These are phyloP conservation scores for Atkinsonella texensis DNA, from an alignment of 2,329 filamentous ascomycete genomes.

Conservation along the genomic window DNA sequence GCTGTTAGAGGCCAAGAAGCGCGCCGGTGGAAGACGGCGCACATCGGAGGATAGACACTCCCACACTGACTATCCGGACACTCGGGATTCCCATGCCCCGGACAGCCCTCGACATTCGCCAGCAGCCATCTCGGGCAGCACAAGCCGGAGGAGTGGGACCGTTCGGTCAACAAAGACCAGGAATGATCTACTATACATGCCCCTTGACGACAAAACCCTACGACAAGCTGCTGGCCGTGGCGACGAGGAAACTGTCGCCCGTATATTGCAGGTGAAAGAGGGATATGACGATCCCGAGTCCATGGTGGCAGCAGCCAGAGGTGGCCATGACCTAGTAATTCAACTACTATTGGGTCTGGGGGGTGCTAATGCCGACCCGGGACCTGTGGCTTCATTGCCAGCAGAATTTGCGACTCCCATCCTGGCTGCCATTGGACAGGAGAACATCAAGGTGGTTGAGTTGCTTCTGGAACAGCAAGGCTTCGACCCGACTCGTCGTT, in stretches of 20 bases:
- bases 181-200: conserved; percentile 52
- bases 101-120: conserved; percentile 49
- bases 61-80: conserved; percentile 32
- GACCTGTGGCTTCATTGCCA: conserved; percentile 45
- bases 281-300: conserved; percentile 66
- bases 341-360: conserved; percentile 64
- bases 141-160: conserved; percentile 39
- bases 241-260: conserved; percentile 48
- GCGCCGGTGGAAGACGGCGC: conserved; percentile 37
- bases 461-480: conserved; percentile 62
- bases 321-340: conserved; percentile 79
- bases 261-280: conserved; percentile 49
- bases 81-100: conserved; percentile 40
- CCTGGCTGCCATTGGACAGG: conserved; percentile 82
- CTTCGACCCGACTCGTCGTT: conserved; percentile 74
- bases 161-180: conserved; percentile 52
- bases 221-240: conserved; percentile 47
- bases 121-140: conserved; percentile 25
- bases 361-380: conserved; percentile 54
- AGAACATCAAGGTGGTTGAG: conserved; percentile 73
- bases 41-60: conserved; percentile 47
- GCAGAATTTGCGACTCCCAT: conserved; percentile 80
- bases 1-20: conserved; percentile 49
- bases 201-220: conserved; percentile 48
- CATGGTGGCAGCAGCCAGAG: conserved; percentile 81